Evolutionary conservation across 306 rosid species (phyloP).

Genomic region (Cyclanthera cordifolia): DNA sequence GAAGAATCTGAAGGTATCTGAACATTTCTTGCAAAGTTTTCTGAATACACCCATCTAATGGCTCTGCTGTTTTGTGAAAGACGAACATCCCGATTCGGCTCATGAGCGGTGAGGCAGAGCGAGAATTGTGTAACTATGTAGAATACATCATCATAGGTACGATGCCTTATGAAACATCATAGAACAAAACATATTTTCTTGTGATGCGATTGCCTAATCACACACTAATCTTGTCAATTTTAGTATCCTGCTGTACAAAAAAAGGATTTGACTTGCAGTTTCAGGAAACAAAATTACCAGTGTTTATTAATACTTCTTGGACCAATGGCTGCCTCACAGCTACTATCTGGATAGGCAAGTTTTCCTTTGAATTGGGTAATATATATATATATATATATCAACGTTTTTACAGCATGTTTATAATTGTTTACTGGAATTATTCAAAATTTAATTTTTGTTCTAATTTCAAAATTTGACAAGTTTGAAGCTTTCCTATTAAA

Average conservation of each 20-base stretch:
- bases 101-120: neutral
- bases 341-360: neutral
- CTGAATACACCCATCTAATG: neutral
- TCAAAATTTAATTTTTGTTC: too few species aligned
- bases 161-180: neutral
- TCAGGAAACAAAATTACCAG: constrained; percentile 1
- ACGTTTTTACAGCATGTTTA: neutral
- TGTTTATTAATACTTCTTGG: neutral
- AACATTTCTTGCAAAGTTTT: neutral
- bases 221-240: neutral
- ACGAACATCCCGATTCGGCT: neutral
- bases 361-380: neutral
- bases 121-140: constrained; percentile 11
- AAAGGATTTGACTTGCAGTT: neutral
- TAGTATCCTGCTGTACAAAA: neutral
- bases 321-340: neutral
- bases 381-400: neutral
- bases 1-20: neutral
- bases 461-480: too few species aligned
- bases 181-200: neutral
- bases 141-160: constrained; percentile 7
- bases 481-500: too few species aligned
- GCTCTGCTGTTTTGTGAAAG: neutral
- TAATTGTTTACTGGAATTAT: neutral
- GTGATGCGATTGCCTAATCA: neutral